Conservation (phyloP, 495 filamentous ascomycete species). For the Penicillium silybi region DNA sequence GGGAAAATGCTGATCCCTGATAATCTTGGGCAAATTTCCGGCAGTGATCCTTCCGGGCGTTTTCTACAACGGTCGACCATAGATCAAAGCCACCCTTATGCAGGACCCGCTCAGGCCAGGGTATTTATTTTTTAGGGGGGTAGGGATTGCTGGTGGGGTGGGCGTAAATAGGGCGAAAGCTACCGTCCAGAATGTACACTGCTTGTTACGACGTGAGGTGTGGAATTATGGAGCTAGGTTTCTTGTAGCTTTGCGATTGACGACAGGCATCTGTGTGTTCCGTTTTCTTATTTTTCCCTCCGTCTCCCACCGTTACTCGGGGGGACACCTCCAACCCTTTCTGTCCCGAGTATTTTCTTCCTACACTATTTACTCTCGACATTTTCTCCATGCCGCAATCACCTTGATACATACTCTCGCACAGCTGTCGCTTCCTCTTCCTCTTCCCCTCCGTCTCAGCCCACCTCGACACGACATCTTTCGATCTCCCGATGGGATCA, state of each 20-base stretch:
- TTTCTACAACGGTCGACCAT: slow-evolving; percentile 17
- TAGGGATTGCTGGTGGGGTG: slow-evolving; percentile 2
- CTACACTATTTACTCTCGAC: background rate
- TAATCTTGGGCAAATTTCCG: slow-evolving; percentile 17
- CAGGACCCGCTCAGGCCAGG: slow-evolving; percentile 28
- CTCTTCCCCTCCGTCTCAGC: background rate
- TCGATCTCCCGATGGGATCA: slow-evolving; percentile 21
- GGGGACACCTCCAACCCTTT: background rate
- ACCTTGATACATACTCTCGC: background rate
- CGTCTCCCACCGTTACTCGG: slow-evolving; percentile 3
- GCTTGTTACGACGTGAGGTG: slow-evolving; percentile 10
- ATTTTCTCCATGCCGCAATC: background rate
- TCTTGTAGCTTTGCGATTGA: slow-evolving; percentile 6
- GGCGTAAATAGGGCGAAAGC: background rate
- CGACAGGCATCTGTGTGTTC: slow-evolving; percentile 3
- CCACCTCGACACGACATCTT: background rate
- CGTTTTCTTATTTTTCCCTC: background rate
- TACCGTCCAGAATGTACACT: slow-evolving; percentile 20
- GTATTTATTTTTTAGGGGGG: background rate
- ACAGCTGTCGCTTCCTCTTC: background rate
- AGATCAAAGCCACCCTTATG: slow-evolving; percentile 18
- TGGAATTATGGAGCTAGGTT: slow-evolving; percentile 17
- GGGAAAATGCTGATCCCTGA: slow-evolving; percentile 14
- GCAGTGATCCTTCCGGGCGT: slow-evolving; percentile 6
- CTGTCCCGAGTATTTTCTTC: slow-evolving; percentile 1